Conservation (phyloP, 2,329 filamentous ascomycete species). For the Emmonsiellopsis sp. region DNA sequence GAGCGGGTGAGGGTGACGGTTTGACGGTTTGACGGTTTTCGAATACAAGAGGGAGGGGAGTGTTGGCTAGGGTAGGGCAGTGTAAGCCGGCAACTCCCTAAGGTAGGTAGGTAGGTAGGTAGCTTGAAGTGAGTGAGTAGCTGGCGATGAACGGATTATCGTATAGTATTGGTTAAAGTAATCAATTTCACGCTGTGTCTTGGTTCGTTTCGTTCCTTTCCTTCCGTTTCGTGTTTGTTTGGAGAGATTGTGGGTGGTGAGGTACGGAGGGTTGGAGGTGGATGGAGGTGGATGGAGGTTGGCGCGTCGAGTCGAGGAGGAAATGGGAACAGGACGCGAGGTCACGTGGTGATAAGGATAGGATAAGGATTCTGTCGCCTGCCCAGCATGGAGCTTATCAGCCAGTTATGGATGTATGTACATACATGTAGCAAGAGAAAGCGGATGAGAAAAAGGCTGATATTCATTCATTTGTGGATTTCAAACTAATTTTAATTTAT, state of each 20-base stretch:
- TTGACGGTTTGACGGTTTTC: too few relatives aligned
- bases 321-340: background rate
- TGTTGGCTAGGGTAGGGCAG: constrained; percentile 15
- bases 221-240: background rate
- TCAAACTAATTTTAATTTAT: background rate
- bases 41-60: too few relatives aligned
- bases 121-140: too few relatives aligned
- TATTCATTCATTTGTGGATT: background rate
- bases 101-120: background rate
- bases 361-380: too few relatives aligned
- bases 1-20: too few relatives aligned
- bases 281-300: too few relatives aligned
- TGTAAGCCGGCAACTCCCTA: background rate
- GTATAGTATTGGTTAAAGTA: background rate
- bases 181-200: background rate
- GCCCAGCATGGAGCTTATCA: too few relatives aligned
- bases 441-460: background rate
- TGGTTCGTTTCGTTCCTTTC: background rate
- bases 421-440: background rate
- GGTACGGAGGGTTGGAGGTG: too few relatives aligned
- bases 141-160: background rate
- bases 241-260: too few relatives aligned
- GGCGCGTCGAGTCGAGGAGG: too few relatives aligned
- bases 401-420: too few relatives aligned
- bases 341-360: background rate